phyloP scores from a whole-genome alignment of 169 alveolate species.

The Plasmodium coatneyi region DNA sequence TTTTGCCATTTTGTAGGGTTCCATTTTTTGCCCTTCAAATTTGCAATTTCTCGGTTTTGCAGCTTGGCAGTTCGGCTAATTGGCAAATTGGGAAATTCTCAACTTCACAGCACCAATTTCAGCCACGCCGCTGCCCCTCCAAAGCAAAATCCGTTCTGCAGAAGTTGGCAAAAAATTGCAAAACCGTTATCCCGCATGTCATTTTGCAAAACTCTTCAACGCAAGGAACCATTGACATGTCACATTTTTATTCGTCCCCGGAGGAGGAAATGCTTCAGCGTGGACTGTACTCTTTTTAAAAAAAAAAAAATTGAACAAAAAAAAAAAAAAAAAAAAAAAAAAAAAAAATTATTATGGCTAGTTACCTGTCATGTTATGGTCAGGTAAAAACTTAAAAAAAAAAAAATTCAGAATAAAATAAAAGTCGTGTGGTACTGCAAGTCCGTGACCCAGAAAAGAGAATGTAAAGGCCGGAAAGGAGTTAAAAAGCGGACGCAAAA shows the following conservation, averaged over 20 bases:
- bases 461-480: neutral
- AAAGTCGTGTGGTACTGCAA: neutral
- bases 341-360: neutral
- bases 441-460: neutral
- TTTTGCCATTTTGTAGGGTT: neutral
- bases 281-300: neutral
- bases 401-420: neutral
- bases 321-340: constrained; percentile 1
- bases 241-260: neutral
- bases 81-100: neutral
- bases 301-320: neutral
- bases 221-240: neutral
- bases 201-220: neutral
- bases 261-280: neutral
- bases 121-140: neutral
- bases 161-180: neutral
- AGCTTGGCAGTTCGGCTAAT: neutral
- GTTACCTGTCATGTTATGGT: neutral
- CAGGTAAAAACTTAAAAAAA: neutral
- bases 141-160: neutral
- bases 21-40: neutral
- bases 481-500: neutral
- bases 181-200: neutral
- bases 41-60: neutral
- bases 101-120: neutral